Base-by-base conservation (phyloP, 179 eudicot species). In the Spergularia azorica region DNA sequence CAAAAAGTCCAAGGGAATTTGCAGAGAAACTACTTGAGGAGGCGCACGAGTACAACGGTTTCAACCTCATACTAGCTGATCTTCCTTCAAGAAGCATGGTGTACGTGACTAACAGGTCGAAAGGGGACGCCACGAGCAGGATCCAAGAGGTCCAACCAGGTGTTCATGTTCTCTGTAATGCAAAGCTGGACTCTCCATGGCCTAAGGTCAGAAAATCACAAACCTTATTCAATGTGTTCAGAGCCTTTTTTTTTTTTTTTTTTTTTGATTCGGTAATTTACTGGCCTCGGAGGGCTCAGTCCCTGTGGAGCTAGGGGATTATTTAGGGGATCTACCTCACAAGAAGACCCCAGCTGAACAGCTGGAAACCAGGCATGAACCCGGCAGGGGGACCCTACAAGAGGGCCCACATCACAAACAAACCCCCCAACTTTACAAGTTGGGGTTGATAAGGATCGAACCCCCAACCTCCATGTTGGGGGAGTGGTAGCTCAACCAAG, bases 111-210 rank as follows among this genome's bases (percentile, higher is more conserved):
- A 93, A 93, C 85, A 83, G 94, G 72, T 88, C 96, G 0, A 84
- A 86, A 58, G 96, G 86, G 36, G 89, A 83, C 17, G 70, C 84
- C n/a, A 66, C 86, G n/a, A 43, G 78, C 26, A 65, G 63, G 17
- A 78, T 91, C 59, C 87, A 85, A 72, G 84, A 84, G 15, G 91
- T 93, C 13, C 79, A 84, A 56, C 92, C 89, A 0, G 97, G 94
- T 16, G 79, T 86, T 21, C 97, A 93, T 80, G 96, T 93, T 8
- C 91, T 93, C 65, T 82, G 96, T 0, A 93, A 93, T 82, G 94
- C 92, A 9, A 87, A 71, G 57, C 89, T 91, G 50, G 87, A 91
- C 79, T 86, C 97, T 18, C 94, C 96, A 9, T 93, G 96, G 94
- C 92, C 89, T 7, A 93, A 93, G 91, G 96, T 91, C 26, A 73